phyloP scores from a whole-genome alignment of 768 basidiomycete genomes.

The Cyclocybe aegerita region DNA sequence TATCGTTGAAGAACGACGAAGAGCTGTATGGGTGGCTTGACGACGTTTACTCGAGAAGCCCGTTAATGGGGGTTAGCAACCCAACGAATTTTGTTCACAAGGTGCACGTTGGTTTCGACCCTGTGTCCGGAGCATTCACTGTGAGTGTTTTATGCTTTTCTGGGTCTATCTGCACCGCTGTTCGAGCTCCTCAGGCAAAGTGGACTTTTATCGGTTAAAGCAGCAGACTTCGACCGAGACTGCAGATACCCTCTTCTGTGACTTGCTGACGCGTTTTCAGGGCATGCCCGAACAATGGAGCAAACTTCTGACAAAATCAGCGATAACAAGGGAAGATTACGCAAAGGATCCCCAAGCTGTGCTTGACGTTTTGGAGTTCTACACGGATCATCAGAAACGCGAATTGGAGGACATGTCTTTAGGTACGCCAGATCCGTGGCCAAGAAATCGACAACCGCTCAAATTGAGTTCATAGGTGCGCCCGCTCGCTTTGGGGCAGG shows the following conservation, averaged over 20 bases:
- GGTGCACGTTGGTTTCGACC: slow-evolving; percentile 97
- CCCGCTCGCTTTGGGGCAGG: slow-evolving; percentile 88
- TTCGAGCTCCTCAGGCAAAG: too few relatives aligned
- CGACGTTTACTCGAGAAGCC: slow-evolving; percentile 90
- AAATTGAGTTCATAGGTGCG: slow-evolving; percentile 35
- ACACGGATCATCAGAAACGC: slow-evolving; percentile 97
- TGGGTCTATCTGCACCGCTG: not conserved
- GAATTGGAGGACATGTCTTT: slow-evolving; percentile 63
- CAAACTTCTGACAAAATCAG: slow-evolving; percentile 93
- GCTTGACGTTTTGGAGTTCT: slow-evolving; percentile 96
- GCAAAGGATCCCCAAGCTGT: slow-evolving; percentile 97
- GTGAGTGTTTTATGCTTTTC: slow-evolving; percentile 43
- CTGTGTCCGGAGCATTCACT: slow-evolving; percentile 90
- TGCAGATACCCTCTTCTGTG: not conserved
- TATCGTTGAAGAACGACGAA: slow-evolving; percentile 89
- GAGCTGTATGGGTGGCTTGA: slow-evolving; percentile 99
- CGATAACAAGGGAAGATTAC: slow-evolving; percentile 97
- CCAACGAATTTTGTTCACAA: slow-evolving; percentile 99
- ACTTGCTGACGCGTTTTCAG: slow-evolving; percentile 34
- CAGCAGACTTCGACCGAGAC: too few relatives aligned
- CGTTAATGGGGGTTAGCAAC: slow-evolving; percentile 89
- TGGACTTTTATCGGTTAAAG: too few relatives aligned
- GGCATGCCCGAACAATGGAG: slow-evolving; percentile 98
- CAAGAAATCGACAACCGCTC: slow-evolving; percentile 5
- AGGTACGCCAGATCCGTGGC: slow-evolving; percentile 25